phyloP scores from a whole-genome alignment of 306 rosid species.

The Pyrus pyrifolia region DNA sequence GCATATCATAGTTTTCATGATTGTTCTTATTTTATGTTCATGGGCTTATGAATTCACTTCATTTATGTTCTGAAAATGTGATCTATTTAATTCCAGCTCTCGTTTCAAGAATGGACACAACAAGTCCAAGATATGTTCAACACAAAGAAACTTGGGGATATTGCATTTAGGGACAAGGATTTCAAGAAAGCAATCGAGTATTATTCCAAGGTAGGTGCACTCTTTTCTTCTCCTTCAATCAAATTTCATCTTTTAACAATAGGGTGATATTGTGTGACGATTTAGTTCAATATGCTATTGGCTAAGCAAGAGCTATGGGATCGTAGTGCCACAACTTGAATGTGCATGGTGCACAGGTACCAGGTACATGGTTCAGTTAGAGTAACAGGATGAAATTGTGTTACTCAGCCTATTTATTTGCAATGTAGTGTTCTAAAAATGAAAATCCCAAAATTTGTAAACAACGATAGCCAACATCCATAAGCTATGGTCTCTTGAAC shows the following conservation, averaged over 20 bases:
- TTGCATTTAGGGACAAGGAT: constrained; percentile 93
- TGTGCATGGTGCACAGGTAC: neutral
- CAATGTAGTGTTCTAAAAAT: neutral
- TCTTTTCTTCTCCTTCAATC: neutral
- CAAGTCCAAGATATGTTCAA: constrained; percentile 96
- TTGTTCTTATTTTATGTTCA: neutral
- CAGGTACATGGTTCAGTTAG: neutral
- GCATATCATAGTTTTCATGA: neutral
- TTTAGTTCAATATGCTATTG: neutral
- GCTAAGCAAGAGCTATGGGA: neutral
- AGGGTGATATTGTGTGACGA: neutral
- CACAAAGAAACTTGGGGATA: constrained; percentile 86
- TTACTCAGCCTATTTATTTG: neutral
- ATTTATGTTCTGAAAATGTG: neutral
- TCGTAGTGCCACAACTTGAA: neutral
- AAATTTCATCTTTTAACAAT: neutral
- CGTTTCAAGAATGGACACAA: constrained; percentile 91
- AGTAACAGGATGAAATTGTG: neutral
- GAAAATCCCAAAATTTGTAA: neutral
- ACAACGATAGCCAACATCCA: neutral
- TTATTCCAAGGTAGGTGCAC: constrained; percentile 69
- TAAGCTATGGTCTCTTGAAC: neutral
- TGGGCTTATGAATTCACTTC: neutral
- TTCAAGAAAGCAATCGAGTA: constrained; percentile 87
- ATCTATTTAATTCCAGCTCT: constrained; percentile 49